Evolutionary conservation across 2,329 filamentous ascomycete species (phyloP).

Genomic region (Arthrobotrys sinensis): DNA sequence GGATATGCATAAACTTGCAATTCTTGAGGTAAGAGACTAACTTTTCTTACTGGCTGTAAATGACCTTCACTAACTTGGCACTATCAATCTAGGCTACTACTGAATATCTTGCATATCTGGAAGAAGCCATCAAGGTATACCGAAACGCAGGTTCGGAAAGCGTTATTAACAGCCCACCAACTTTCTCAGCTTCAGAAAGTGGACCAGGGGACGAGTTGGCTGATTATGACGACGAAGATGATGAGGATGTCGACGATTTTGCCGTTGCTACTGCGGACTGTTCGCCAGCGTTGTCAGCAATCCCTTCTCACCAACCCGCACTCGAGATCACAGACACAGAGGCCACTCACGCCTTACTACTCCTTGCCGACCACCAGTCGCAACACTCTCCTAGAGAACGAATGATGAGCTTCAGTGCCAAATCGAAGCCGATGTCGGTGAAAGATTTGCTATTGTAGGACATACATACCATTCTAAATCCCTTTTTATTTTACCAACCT

Average conservation of each 20-base stretch:
- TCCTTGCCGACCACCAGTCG: conserved; percentile 62
- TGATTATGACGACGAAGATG: conserved; percentile 49
- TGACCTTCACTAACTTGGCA: conserved; percentile 28
- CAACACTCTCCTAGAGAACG: conserved; percentile 47
- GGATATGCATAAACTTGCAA: conserved; percentile 98
- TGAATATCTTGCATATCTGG: conserved; percentile 93
- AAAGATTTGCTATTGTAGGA: conserved; percentile 58
- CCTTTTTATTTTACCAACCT: background rate
- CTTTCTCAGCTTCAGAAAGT: conserved; percentile 55
- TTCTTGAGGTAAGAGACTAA: conserved; percentile 80
- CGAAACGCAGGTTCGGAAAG: conserved; percentile 57
- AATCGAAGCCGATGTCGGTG: conserved; percentile 57
- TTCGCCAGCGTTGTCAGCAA: conserved; percentile 44
- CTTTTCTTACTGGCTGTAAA: conserved; percentile 47
- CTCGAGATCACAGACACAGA: conserved; percentile 63
- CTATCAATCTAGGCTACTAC: conserved; percentile 82
- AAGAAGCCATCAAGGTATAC: conserved; percentile 71
- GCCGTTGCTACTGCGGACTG: conserved; percentile 36
- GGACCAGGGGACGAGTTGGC: conserved; percentile 45
- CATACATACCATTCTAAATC: conserved; percentile 13
- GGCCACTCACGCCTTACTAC: conserved; percentile 63
- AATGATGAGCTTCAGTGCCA: conserved; percentile 43
- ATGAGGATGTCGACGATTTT: conserved; percentile 49
- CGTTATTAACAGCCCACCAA: conserved; percentile 50
- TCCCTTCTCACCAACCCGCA: conserved; percentile 38